Evolutionary conservation across 176 grass and related monocot species (phyloP).

Genomic region (Oryza officinalis): DNA sequence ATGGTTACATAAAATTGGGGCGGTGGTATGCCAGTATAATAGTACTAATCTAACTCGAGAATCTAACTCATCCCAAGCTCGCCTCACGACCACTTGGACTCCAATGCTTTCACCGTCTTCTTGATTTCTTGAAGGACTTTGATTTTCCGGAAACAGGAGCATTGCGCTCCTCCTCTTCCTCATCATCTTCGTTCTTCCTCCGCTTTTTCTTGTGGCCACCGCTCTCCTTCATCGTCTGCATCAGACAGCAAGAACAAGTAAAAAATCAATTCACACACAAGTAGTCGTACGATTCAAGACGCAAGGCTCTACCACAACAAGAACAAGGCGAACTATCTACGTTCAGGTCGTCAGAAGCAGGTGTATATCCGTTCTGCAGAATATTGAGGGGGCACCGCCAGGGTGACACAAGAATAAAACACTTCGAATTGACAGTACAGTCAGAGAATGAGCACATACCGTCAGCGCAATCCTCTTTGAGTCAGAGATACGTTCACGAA

Average conservation of each 20-base stretch:
- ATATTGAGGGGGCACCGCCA: background rate
- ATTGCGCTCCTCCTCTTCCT: constrained; percentile 50
- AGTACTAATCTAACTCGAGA: background rate
- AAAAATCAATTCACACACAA: background rate
- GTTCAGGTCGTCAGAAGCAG: background rate
- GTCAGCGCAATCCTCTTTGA: constrained; percentile 76
- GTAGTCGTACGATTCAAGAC: background rate
- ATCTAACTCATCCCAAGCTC: background rate
- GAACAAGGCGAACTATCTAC: background rate
- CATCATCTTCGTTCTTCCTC: constrained; percentile 58
- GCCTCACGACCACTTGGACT: background rate
- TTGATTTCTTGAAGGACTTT: constrained; percentile 55
- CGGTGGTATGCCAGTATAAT: constrained; percentile 16
- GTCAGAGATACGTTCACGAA: constrained; percentile 59
- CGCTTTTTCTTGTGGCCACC: constrained; percentile 57
- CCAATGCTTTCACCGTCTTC: constrained; percentile 45
- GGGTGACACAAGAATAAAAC: background rate
- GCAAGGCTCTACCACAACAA: background rate
- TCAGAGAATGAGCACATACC: constrained; percentile 35
- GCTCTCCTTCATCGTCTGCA: constrained; percentile 69
- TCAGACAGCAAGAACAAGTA: background rate
- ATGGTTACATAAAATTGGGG: background rate
- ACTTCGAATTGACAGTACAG: constrained; percentile 8
- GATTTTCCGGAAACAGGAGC: constrained; percentile 29
- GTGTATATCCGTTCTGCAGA: background rate